Percentiles rank a stretch among this genome's conserved stretches.
phyloP scores from a whole-genome alignment of 192 early-diverging fungal genomes.

The Diversispora eburnea region DNA sequence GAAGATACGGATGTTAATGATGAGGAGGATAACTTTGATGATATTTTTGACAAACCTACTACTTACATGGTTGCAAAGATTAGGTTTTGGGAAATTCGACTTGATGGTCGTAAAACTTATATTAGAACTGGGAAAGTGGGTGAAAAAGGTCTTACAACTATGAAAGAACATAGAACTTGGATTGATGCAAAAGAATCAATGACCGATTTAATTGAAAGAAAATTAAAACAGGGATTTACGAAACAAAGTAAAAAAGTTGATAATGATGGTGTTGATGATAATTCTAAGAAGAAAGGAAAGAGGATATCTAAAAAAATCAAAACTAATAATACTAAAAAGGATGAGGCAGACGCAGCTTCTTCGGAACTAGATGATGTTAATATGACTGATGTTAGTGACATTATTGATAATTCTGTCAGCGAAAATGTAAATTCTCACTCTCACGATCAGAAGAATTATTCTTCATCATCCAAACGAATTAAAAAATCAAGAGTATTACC shows the following conservation, averaged over 20 bases:
- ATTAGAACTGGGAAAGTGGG: background rate
- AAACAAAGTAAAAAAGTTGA: background rate
- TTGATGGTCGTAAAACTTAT: background rate
- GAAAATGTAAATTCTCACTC: too few species aligned
- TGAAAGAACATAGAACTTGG: background rate
- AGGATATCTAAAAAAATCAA: background rate
- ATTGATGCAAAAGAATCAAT: background rate
- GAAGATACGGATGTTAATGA: background rate
- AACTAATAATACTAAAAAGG: background rate
- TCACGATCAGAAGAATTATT: background rate
- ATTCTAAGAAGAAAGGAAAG: background rate
- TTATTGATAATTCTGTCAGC: too few species aligned
- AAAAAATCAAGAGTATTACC: background rate
- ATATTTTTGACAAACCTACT: background rate
- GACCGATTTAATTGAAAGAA: background rate
- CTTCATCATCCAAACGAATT: background rate
- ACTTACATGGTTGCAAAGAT: background rate
- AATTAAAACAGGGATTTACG: background rate
- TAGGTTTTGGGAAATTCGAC: conserved; percentile 9
- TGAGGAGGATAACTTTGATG: background rate
- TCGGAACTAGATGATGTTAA: too few species aligned
- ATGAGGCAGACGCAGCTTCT: background rate
- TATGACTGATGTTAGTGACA: too few species aligned
- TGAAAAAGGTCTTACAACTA: background rate
- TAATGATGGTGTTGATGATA: background rate